Evolutionary conservation across 352 stramenopile species (phyloP).

Genomic region (Phytophthora vignae): DNA sequence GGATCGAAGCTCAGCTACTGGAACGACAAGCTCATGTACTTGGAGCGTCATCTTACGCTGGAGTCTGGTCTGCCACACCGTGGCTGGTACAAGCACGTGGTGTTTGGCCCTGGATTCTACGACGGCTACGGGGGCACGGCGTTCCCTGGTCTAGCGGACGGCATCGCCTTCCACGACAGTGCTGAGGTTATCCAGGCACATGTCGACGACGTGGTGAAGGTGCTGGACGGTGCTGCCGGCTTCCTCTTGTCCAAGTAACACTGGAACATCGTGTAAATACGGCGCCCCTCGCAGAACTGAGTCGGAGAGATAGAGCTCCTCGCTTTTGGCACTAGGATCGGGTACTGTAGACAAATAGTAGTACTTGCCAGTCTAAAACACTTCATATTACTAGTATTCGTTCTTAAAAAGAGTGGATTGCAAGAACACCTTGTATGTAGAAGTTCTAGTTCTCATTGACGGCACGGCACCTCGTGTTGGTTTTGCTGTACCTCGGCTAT

Average conservation of each 20-base stretch:
- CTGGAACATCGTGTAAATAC: neutral
- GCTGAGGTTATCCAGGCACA: slow-evolving; percentile 45
- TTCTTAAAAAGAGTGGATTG: no score
- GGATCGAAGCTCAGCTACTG: slow-evolving; percentile 25
- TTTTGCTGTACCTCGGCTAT: no score
- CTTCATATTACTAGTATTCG: no score
- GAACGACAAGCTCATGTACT: slow-evolving; percentile 60
- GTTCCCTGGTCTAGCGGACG: slow-evolving; percentile 60
- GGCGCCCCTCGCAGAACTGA: no score
- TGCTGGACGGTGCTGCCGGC: slow-evolving; percentile 43
- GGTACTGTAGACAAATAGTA: no score
- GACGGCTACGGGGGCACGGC: slow-evolving; percentile 58
- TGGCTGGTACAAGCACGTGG: slow-evolving; percentile 67
- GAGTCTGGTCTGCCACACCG: slow-evolving; percentile 55
- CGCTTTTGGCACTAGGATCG: no score
- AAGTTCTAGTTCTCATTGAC: no score
- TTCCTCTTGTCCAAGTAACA: slow-evolving; percentile 40
- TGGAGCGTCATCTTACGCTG: slow-evolving; percentile 56
- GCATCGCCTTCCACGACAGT: slow-evolving; percentile 55
- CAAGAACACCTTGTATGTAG: no score
- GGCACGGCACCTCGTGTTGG: no score
- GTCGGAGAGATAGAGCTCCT: no score
- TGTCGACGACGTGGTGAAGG: slow-evolving; percentile 48
- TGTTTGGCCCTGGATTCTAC: slow-evolving; percentile 70
- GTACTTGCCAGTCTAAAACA: no score